Evolutionary conservation across 768 basidiomycete species (phyloP).

Genomic region (Vararia minispora): DNA sequence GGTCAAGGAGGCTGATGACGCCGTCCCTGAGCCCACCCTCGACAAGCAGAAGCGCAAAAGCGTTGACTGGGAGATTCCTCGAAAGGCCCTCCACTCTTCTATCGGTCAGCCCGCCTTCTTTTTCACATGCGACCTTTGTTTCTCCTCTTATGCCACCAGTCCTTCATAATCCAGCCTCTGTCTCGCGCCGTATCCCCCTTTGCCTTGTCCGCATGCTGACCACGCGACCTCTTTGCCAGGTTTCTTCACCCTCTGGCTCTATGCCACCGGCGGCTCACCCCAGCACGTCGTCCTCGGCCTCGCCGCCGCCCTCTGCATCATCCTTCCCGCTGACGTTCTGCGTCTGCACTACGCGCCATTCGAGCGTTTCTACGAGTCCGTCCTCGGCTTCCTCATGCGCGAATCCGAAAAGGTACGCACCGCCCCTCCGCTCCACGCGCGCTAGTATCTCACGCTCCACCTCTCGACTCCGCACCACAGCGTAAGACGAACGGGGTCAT

Average conservation of each 20-base stretch:
- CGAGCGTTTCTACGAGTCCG: slow-evolving; percentile 57
- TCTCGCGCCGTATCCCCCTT: background rate
- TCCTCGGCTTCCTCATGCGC: slow-evolving; percentile 79
- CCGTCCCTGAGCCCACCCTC: slow-evolving; percentile 10
- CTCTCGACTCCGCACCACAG: slow-evolving; percentile 22
- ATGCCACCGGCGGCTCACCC: slow-evolving; percentile 35
- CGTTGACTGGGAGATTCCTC: slow-evolving; percentile 83
- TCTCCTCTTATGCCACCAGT: background rate
- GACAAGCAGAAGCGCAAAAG: slow-evolving; percentile 6
- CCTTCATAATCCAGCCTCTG: slow-evolving; percentile 1
- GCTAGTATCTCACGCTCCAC: background rate
- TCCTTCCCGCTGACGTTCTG: slow-evolving; percentile 66
- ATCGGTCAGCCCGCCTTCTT: slow-evolving; percentile 49
- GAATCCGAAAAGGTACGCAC: slow-evolving; percentile 66
- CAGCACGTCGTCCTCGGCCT: slow-evolving; percentile 48
- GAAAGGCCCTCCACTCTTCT: slow-evolving; percentile 79
- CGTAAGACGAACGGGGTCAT: slow-evolving; percentile 74
- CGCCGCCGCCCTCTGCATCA: slow-evolving; percentile 51
- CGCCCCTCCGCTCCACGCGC: background rate
- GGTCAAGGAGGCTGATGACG: slow-evolving; percentile 7
- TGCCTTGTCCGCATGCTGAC: background rate
- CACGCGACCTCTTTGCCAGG: slow-evolving; percentile 26
- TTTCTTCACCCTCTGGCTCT: slow-evolving; percentile 53
- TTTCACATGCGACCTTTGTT: slow-evolving; percentile 1
- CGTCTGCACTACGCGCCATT: slow-evolving; percentile 57